Conservation (phyloP, 345 rosid genomes). For the Corymbia maculata region DNA sequence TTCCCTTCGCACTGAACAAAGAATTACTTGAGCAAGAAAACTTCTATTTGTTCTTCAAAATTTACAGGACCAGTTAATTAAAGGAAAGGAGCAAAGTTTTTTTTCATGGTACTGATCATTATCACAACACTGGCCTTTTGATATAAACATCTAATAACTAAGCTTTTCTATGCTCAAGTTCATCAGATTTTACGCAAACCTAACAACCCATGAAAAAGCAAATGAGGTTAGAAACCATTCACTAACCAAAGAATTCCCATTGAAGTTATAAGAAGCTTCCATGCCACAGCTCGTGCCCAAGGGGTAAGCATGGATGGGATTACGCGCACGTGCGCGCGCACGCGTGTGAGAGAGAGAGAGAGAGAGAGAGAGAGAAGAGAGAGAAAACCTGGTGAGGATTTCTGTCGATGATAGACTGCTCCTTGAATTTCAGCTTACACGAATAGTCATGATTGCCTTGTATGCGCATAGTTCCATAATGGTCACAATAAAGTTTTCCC, state of each 20-base stretch:
- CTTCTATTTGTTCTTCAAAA: not conserved
- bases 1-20: not conserved
- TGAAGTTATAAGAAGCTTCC: not conserved
- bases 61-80: not conserved
- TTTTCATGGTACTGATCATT: not conserved
- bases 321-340: too few species aligned
- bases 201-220: not conserved
- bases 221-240: not conserved
- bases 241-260: not conserved
- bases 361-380: not conserved
- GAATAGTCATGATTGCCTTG: conserved; percentile 71
- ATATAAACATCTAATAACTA: not conserved
- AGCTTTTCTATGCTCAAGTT: not conserved
- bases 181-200: not conserved
- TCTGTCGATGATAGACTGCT: conserved; percentile 92
- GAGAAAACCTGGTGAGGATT: conserved; percentile 89
- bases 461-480: conserved; percentile 93
- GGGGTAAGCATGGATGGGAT: not conserved
- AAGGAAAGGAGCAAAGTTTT: not conserved
- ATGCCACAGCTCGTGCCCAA: not conserved
- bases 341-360: not conserved
- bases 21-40: not conserved
- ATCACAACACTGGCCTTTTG: not conserved
- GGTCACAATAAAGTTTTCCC: conserved; percentile 96
- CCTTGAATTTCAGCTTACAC: conserved; percentile 94